A percentile compares a stretch with the other conserved stretches of the same genome.
Evolutionary conservation across 23 red algal genomes (phyloP).

Genomic region (Agarophyton chilense): DNA sequence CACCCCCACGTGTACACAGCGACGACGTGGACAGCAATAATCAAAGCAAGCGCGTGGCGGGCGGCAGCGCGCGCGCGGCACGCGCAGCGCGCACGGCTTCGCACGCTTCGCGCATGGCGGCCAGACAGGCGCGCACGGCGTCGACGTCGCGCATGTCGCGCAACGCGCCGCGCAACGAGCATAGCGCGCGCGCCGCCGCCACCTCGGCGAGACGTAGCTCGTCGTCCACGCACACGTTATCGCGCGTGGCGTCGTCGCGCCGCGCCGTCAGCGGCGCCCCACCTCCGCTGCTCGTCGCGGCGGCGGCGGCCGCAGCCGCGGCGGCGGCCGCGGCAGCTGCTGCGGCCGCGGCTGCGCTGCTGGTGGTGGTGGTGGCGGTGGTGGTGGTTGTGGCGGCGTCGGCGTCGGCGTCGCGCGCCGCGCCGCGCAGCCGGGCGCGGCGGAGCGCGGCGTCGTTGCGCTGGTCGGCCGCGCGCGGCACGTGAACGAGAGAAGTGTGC

Average conservation of each 20-base stretch:
- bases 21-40: no score
- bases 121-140: slow-evolving; percentile 10
- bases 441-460: neutral
- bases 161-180: neutral
- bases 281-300: neutral
- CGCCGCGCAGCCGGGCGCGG: neutral
- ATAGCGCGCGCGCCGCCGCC: slow-evolving; percentile 41
- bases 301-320: neutral
- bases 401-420: neutral
- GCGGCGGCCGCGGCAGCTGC: neutral
- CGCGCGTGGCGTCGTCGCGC: no score
- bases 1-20: no score
- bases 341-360: neutral
- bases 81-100: slow-evolving; percentile 10
- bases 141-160: slow-evolving; percentile 17
- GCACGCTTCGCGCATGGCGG: slow-evolving; percentile 33
- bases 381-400: neutral
- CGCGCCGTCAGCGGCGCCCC: neutral
- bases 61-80: slow-evolving; percentile 9
- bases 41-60: slow-evolving; percentile 6
- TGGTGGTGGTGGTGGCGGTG: neutral
- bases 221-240: neutral
- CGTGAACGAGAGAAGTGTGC: slow-evolving; percentile 1
- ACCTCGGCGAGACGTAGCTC: slow-evolving; percentile 34
- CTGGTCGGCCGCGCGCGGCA: neutral